These are phyloP conservation scores for Trifolium pratense DNA, from an alignment of 306 rosid species.

Conservation along the genomic window DNA sequence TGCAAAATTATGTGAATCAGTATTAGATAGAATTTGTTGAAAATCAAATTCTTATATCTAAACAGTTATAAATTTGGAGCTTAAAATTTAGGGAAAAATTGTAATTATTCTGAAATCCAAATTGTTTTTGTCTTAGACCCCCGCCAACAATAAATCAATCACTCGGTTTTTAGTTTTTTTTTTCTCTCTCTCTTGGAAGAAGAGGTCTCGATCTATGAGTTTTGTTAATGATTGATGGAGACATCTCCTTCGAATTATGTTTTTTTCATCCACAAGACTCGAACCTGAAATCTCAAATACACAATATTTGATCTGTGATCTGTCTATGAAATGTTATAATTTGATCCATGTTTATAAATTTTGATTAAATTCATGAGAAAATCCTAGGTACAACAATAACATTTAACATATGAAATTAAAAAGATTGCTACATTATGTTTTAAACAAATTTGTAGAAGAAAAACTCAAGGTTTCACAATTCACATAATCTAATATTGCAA, in stretches of 20 bases:
- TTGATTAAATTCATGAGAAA: not conserved
- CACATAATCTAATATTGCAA: constrained; percentile 14
- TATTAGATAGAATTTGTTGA: not conserved
- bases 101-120: no score
- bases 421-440: not conserved
- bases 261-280: not conserved
- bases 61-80: not conserved
- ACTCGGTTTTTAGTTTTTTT: no score
- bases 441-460: not conserved
- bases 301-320: not conserved
- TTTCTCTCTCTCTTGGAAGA: no score
- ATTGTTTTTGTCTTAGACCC: not conserved
- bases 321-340: not conserved
- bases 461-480: not conserved
- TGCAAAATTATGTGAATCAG: constrained; percentile 36
- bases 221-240: not conserved
- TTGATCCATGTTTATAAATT: not conserved
- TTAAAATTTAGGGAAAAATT: no score
- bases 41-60: not conserved
- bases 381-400: not conserved
- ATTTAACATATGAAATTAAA: constrained; percentile 14
- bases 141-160: not conserved
- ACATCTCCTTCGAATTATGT: not conserved
- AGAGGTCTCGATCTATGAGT: no score
- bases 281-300: not conserved